Evolutionary conservation across 129 eudicot species (phyloP), one percentile per base, ranked within the genome.

Genomic region (Rutidosis leptorrhynchoides): DNA sequence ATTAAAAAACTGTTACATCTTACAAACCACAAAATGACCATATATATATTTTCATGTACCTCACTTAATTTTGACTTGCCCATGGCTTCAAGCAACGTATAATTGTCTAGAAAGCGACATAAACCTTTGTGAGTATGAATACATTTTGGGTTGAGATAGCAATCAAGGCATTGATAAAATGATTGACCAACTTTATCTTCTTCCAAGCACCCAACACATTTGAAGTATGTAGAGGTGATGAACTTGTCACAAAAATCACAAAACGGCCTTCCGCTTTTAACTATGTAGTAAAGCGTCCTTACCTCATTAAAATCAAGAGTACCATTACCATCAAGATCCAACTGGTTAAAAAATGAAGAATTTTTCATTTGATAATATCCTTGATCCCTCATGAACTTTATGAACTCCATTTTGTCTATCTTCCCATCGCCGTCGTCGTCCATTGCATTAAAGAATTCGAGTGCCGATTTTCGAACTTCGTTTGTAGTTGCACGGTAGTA

Each of bases 221-320:
- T 59, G 57, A 81, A 75, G 65, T 65, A 84, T 0, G 62, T 64
- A 16, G 74, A 72, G 7, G 75, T 60, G 20, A 84, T 75, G 59
- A 84, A 78, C 56, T 56, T 42, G 1, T 54, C 64, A 42, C 90
- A 84, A 0, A 7, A 15, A 28, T 42, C 69, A 53, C 90, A 84
- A 64, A 81, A 84, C 0, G 90, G 90, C 40, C 90, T 73, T n/a
- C 86, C 78, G 32, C 84, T 84, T 53, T 74, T 84, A 21, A 81
- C 64, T 30, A 81, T 81, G 48, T 81, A 84, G 78, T 71, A 84
- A 0, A 84, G 55, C 3, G 82, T 76, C 86, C 78, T 71, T 15
- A 84, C 84, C 29, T 81, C 90, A 10, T 10, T 33, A 60, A 81
- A 81, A 65, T 81, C 86, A 9, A 81, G 74, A 14, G 73, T 75